Percentiles rank a stretch among this genome's conserved stretches.
Conservation (phyloP, 179 eudicot species). For the Drosera spatulata region DNA sequence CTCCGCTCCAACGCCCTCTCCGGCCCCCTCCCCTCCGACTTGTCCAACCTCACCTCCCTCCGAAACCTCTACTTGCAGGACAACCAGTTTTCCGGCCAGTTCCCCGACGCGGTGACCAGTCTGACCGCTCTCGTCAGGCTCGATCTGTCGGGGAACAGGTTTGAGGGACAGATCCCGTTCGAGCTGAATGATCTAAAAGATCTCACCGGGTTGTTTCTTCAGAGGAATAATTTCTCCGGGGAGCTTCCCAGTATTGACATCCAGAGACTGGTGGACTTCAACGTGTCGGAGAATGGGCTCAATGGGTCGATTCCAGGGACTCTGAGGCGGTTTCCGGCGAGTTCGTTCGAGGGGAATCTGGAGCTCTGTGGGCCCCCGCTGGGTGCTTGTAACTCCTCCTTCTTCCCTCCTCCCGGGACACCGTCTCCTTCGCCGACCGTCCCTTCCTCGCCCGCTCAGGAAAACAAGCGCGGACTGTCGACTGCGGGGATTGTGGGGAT, state of each 20-base stretch:
- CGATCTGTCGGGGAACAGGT: no score
- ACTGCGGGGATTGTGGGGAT: conserved; percentile 64
- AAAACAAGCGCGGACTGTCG: conserved; percentile 31
- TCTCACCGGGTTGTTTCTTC: no score
- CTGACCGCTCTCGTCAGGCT: conserved; percentile 4
- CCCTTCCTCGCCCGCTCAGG: conserved; percentile 18
- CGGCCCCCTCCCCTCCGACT: conserved; percentile 48
- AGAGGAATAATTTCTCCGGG: no score
- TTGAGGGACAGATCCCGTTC: no score
- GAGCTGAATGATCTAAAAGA: no score
- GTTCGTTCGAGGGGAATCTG: conserved; percentile 55
- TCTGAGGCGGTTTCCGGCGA: conserved; percentile 33
- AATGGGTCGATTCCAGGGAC: conserved; percentile 65
- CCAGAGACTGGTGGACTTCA: conserved; percentile 10
- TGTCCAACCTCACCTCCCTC: conserved; percentile 45
- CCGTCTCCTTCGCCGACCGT: conserved; percentile 23
- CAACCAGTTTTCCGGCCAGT: conserved; percentile 43
- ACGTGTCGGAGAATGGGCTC: conserved; percentile 49
- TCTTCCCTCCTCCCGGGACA: conserved; percentile 45
- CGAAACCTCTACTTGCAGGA: conserved; percentile 40
- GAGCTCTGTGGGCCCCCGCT: conserved; percentile 66
- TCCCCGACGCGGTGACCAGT: conserved; percentile 36
- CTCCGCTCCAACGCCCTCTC: conserved; percentile 51
- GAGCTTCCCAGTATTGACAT: no score
- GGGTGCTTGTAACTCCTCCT: conserved; percentile 34